phyloP scores from a whole-genome alignment of 1,139 yeast genomes.

The Yamadazyma taylorii region DNA sequence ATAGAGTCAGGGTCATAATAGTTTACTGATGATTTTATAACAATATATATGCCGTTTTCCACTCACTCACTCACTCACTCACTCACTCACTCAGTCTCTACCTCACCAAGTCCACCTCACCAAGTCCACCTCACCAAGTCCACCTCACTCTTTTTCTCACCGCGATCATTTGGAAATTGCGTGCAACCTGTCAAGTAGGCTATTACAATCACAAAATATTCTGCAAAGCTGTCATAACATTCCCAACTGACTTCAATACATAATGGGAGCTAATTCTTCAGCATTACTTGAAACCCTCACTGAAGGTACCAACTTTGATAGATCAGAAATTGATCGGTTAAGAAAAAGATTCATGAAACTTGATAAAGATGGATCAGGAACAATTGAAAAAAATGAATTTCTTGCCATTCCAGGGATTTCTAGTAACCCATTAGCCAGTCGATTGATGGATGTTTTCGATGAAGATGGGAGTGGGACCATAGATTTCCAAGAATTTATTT shows the following conservation, averaged over 20 bases:
- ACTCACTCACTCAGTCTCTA: no score
- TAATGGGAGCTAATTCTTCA: slow-evolving; percentile 73
- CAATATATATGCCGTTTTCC: neutral
- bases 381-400: slow-evolving; percentile 88
- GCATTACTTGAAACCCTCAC: slow-evolving; percentile 64
- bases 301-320: slow-evolving; percentile 80
- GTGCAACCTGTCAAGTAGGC: no score
- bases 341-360: slow-evolving; percentile 93
- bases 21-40: neutral
- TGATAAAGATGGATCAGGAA: slow-evolving; percentile 90
- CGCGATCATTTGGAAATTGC: no score
- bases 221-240: no score
- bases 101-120: no score
- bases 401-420: slow-evolving; percentile 91
- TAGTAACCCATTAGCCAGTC: slow-evolving; percentile 81
- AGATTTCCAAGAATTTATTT: slow-evolving; percentile 92
- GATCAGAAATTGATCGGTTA: slow-evolving; percentile 88
- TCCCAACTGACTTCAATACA: neutral
- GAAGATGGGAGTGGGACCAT: slow-evolving; percentile 91
- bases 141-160: no score
- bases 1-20: slow-evolving; percentile 5
- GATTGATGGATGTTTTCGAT: slow-evolving; percentile 94
- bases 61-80: no score
- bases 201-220: no score
- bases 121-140: no score